Evolutionary conservation across 164 flowering plant species (phyloP).

Genomic region (Brasenia schreberi): DNA sequence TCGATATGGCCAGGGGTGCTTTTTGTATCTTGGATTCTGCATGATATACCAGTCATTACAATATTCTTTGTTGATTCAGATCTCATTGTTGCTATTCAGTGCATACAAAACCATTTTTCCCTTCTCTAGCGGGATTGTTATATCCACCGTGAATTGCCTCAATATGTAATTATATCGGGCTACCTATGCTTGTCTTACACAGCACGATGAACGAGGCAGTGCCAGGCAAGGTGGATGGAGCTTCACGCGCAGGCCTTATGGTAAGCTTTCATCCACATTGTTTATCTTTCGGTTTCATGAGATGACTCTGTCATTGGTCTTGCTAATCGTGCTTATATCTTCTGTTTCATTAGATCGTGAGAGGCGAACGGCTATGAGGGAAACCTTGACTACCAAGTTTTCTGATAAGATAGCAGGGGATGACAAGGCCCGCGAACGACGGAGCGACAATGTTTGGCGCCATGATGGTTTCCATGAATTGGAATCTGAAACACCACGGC

Average conservation of each 20-base stretch:
- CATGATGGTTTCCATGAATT: slow-evolving; percentile 60
- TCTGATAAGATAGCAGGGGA: slow-evolving; percentile 24
- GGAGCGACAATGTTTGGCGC: slow-evolving; percentile 31
- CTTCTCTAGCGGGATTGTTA: slow-evolving; percentile 37
- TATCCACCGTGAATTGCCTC: slow-evolving; percentile 30
- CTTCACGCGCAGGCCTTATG: slow-evolving; percentile 18
- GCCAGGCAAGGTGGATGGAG: slow-evolving; percentile 61
- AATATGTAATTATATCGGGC: slow-evolving; percentile 54
- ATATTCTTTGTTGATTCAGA: slow-evolving; percentile 8
- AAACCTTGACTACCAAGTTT: slow-evolving; percentile 15
- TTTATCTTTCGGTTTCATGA: not conserved
- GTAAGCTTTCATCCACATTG: not conserved
- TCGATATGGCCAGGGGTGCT: too few relatives aligned
- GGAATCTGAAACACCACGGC: slow-evolving; percentile 27
- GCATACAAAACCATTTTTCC: slow-evolving; percentile 21
- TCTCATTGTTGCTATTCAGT: slow-evolving; percentile 24
- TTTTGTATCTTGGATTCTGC: too few relatives aligned
- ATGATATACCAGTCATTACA: not conserved
- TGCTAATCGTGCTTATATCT: not conserved
- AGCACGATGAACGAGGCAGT: slow-evolving; percentile 84
- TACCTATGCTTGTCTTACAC: slow-evolving; percentile 74
- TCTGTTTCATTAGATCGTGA: slow-evolving; percentile 30
- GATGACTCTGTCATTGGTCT: not conserved
- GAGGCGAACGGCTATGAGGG: slow-evolving; percentile 41
- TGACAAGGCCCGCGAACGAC: slow-evolving; percentile 23